These are phyloP conservation scores for Saccharum hybrid DNA, from an alignment of 202 grass and related monocot genomes.

Conservation along the genomic window DNA sequence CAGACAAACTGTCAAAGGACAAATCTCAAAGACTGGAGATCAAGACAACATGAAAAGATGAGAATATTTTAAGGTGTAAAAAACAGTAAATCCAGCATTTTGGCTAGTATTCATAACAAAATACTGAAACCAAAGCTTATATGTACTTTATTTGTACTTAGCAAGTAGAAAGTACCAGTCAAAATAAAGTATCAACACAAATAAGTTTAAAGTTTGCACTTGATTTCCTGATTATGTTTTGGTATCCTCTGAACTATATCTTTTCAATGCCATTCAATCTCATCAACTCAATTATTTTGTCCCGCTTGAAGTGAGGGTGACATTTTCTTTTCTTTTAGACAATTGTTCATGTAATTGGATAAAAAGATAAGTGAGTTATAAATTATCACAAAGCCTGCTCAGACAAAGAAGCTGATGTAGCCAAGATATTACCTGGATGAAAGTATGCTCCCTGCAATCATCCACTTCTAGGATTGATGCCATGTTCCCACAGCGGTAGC, in stretches of 20 bases:
- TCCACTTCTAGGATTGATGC: slow-evolving; percentile 99
- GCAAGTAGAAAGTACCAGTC: background rate
- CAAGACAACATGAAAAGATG: background rate
- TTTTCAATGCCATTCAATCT: background rate
- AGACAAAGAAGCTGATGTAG: background rate
- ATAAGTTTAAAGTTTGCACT: background rate
- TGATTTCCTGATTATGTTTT: background rate
- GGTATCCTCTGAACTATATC: background rate
- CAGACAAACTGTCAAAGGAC: background rate
- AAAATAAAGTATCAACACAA: background rate
- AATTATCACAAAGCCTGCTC: background rate
- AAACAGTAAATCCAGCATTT: slow-evolving; percentile 1
- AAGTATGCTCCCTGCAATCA: slow-evolving; percentile 94
- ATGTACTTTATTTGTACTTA: background rate
- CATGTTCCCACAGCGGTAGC: slow-evolving; percentile 97
- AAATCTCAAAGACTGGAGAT: slow-evolving; percentile 22
- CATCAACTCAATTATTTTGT: background rate
- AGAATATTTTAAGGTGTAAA: background rate
- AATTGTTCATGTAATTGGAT: background rate
- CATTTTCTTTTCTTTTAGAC: background rate
- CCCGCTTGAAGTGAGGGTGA: background rate
- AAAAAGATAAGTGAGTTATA: background rate
- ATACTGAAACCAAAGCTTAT: background rate
- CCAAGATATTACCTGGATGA: slow-evolving; percentile 72
- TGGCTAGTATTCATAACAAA: background rate